Base-by-base conservation (phyloP, 2,329 filamentous ascomycete genomes). In the Fragosphaeria purpurea region DNA sequence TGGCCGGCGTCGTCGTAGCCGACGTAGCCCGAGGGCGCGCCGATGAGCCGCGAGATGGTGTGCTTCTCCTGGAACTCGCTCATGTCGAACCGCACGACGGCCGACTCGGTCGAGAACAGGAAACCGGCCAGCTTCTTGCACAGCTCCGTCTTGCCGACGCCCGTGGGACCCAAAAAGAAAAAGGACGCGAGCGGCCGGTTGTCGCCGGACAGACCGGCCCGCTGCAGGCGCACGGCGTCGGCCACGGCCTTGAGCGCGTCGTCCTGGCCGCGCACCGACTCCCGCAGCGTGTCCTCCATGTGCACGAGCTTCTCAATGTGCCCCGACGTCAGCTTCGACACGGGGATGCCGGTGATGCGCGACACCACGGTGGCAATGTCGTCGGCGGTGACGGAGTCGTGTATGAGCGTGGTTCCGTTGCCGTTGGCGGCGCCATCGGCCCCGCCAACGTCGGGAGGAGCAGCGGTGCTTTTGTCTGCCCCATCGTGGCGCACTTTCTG, bases 1-100 rank as follows among this genome's bases (percentile, higher is more conserved):
- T 97, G 93, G 1, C 93, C 93, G 4, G 91, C 90, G 62, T 97
- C 93, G 44, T 98, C 93, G 62, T 97, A 97, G 8, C 93, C 93
- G 32, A 97, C 86, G 62, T 97, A 97, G 30, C 91, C 91, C 6
- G 93, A 91, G 0, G 93, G 93, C 4, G 86, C 86, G 43, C 93
- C 93, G 57, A 97, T 96, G 35, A 97, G 77, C 13, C 91, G 80
- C 33, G 88, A 95, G 50, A 97, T 86, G 4, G 93, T 97, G 63
- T 97, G 91, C 67, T 95, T 95, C 64, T 97, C 93, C 63, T 95
- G 89, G 65, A 96, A 97, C 63, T 98, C 93, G 60, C 83, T 88
- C 93, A 97, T 97, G 67, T 97, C 93, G 66, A 97, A 97, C 37
- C 93, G 80, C 37, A 96, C 81, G 32, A 98, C 88, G 3, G 93